Base-by-base conservation (phyloP, 2,329 filamentous ascomycete species). In the Tolypocladium tropicale region DNA sequence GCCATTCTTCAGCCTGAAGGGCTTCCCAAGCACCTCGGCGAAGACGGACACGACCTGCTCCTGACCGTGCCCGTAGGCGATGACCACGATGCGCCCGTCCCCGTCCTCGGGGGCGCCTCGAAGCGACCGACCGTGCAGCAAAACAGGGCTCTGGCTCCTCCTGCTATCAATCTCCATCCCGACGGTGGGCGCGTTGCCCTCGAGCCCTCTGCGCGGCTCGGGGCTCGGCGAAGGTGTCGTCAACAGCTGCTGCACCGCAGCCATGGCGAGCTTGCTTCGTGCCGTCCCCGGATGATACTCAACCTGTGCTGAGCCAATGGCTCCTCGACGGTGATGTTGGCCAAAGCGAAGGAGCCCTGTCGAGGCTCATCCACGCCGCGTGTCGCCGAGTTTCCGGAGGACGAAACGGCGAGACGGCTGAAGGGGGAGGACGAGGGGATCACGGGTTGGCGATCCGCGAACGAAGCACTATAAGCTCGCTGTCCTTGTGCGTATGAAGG, bases 11-110 rank as follows among this genome's bases (percentile, higher is more conserved):
- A 86, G 74, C 57, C 78, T 80, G 72, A 81, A 86, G 23, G 85
- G 81, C 67, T 91, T 89, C 16, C 90, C 89, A 46, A 94, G 73
- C 9, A 93, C 85, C 64, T 93, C 88, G 30, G 89, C 89, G 62
- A 92, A 88, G 36, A 89, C 75, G 25, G 82, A 81, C 32, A 92
- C 83, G 60, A 94, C 89, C 43, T 80, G 79, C 58, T 92, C 86
- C 68, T 93, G 88, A 21, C 82, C 85, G 25, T 76, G 76, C 12
- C 86, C 84, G 68, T 86, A 90, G 21, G 93, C 71, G 58, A 94
- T 83, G 36, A 84, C 79, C 32, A 83, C 81, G 52, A 80, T 83
- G 55, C 83, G 76, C 10, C 75, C 75, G 62, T 85, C 82, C 30
- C 82, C 83, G 39, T 68, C 71, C 58, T 75, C 73, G 9, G 79